Conservation (phyloP, 176 grass and related monocot genomes). For the Otatea glauca region DNA sequence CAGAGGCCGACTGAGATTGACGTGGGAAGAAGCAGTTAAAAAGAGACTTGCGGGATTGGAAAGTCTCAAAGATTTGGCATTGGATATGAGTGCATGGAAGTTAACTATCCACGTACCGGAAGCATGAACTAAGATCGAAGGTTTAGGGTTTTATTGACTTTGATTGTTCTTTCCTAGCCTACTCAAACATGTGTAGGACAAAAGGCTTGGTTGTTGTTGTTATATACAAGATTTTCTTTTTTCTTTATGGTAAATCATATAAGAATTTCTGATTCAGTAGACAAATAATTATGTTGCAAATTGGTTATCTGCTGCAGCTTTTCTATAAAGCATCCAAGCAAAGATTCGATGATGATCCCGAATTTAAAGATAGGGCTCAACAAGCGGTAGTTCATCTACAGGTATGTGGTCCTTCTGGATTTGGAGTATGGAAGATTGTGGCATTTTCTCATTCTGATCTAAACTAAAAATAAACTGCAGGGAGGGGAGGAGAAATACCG, state of each 20-base stretch:
- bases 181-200: too few relatives aligned
- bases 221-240: too few relatives aligned
- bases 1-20: too few relatives aligned
- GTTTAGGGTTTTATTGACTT: too few relatives aligned
- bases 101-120: too few relatives aligned
- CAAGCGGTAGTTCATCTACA: conserved; percentile 86
- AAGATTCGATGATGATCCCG: conserved; percentile 77
- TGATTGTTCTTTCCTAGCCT: too few relatives aligned
- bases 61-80: too few relatives aligned
- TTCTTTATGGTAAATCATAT: background rate
- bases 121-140: too few relatives aligned
- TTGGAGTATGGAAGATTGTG: conserved; percentile 19
- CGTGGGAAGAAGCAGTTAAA: too few relatives aligned
- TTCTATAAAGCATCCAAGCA: conserved; percentile 97
- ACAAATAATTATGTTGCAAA: background rate
- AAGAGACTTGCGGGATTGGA: too few relatives aligned
- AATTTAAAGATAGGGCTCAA: conserved; percentile 89
- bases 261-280: conserved; percentile 12
- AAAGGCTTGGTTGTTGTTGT: too few relatives aligned
- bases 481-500: conserved; percentile 79
- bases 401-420: conserved; percentile 46
- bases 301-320: conserved; percentile 53
- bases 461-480: conserved; percentile 51
- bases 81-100: too few relatives aligned
- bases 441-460: conserved; percentile 39